phyloP scores from a whole-genome alignment of 1,284 basidiomycete genomes.

The Malassezia equina region DNA sequence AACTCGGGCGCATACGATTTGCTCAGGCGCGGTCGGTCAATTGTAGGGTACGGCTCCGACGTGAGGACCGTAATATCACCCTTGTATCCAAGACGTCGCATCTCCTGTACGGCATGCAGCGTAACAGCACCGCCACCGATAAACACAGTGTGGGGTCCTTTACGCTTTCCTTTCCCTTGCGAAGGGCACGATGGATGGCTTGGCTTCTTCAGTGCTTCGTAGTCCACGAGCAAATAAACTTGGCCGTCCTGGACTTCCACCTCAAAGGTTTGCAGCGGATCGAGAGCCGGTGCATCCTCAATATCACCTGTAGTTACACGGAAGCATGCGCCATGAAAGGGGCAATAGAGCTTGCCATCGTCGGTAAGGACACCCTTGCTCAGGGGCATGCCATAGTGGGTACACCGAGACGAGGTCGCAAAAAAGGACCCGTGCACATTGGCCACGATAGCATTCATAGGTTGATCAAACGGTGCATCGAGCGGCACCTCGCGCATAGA shows the following conservation, averaged over 20 bases:
- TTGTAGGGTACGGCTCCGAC: slow-evolving; percentile 69
- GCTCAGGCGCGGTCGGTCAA: slow-evolving; percentile 83
- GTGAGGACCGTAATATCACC: slow-evolving; percentile 69
- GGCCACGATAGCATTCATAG: slow-evolving; percentile 55
- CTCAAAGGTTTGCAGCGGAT: slow-evolving; percentile 72
- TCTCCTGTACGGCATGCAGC: slow-evolving; percentile 68
- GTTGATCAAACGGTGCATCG: slow-evolving; percentile 59
- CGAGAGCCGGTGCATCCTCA: slow-evolving; percentile 81
- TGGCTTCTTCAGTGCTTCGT: slow-evolving; percentile 54
- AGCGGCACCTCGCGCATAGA: slow-evolving; percentile 64
- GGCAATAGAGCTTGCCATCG: slow-evolving; percentile 67
- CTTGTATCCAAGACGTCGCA: slow-evolving; percentile 70
- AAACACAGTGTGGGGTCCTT: slow-evolving; percentile 61
- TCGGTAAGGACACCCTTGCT: slow-evolving; percentile 69
- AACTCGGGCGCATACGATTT: slow-evolving; percentile 72
- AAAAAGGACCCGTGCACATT: slow-evolving; percentile 59
- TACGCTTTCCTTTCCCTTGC: neutral
- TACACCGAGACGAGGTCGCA: slow-evolving; percentile 77
- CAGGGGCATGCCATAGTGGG: slow-evolving; percentile 74
- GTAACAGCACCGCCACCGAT: slow-evolving; percentile 74
- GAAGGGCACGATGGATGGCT: slow-evolving; percentile 35
- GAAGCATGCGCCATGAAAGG: slow-evolving; percentile 91
- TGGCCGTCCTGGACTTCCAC: slow-evolving; percentile 57
- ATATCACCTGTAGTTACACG: slow-evolving; percentile 56
- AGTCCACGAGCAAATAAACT: slow-evolving; percentile 69